These are phyloP conservation scores for Eucalyptus sp. DNA, from an alignment of 345 rosid species.

Conservation along the genomic window DNA sequence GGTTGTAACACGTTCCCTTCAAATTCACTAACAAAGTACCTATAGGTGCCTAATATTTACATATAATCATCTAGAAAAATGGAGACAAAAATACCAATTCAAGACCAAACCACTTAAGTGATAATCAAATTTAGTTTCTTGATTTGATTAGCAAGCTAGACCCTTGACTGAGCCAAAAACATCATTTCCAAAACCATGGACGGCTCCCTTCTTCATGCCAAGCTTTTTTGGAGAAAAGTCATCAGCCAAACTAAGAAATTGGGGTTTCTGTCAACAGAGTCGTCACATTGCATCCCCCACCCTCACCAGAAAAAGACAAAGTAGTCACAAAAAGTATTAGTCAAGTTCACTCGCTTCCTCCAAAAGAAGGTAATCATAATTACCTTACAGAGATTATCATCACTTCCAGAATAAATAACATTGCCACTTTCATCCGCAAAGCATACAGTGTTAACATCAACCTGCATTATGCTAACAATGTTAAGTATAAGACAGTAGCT, in stretches of 20 bases:
- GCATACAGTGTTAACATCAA: constrained; percentile 65
- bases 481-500: neutral
- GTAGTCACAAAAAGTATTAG: neutral
- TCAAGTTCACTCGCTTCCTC: neutral
- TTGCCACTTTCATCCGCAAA: constrained; percentile 67
- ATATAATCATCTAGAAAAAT: neutral
- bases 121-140: neutral
- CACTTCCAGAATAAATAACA: constrained; percentile 59
- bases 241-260: neutral
- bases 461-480: constrained; percentile 14
- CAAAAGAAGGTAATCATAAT: neutral
- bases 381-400: constrained; percentile 58
- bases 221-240: neutral
- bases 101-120: neutral
- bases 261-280: neutral
- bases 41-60: neutral
- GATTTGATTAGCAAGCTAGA: neutral
- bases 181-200: neutral
- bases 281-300: neutral
- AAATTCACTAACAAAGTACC: neutral
- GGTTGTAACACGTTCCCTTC: neutral
- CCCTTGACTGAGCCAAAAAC: neutral
- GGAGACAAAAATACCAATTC: neutral
- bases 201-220: neutral
- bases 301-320: neutral